These are phyloP conservation scores for Thozetella sp. DNA, from an alignment of 495 filamentous ascomycete species.

Conservation along the genomic window DNA sequence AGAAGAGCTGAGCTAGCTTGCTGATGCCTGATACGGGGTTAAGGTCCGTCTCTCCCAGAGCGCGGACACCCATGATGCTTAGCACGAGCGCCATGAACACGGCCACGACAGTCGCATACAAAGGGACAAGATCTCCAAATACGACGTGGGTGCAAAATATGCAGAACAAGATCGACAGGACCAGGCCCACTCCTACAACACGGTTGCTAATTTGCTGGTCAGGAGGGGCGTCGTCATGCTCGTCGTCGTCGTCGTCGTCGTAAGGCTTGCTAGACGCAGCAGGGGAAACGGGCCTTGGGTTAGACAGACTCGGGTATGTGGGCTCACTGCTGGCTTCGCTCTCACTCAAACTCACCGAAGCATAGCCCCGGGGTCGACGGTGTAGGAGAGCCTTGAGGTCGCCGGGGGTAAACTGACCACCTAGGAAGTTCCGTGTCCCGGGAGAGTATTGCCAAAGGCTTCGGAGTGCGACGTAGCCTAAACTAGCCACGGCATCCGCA, in stretches of 20 bases:
- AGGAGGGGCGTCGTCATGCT: slow-evolving; percentile 76
- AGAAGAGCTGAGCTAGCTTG: slow-evolving; percentile 94
- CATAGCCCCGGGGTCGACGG: neutral
- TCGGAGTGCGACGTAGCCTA: slow-evolving; percentile 76
- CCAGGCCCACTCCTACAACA: slow-evolving; percentile 72
- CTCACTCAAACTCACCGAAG: neutral
- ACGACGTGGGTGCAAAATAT: slow-evolving; percentile 76
- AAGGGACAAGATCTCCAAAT: slow-evolving; percentile 69
- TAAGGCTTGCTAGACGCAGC: slow-evolving; percentile 7
- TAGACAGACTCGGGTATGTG: neutral
- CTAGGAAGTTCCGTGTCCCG: neutral
- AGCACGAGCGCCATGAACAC: slow-evolving; percentile 87
- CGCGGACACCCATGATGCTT: slow-evolving; percentile 93
- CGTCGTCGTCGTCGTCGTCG: slow-evolving; percentile 6
- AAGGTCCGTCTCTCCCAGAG: slow-evolving; percentile 92
- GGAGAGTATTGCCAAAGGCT: slow-evolving; percentile 43
- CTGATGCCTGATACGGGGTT: slow-evolving; percentile 97
- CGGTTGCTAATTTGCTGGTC: slow-evolving; percentile 78
- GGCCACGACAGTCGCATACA: slow-evolving; percentile 76
- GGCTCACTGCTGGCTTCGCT: no score
- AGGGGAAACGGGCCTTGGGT: neutral
- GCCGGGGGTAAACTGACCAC: neutral
- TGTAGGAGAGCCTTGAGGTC: slow-evolving; percentile 1
- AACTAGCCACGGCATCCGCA: slow-evolving; percentile 84
- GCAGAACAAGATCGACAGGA: slow-evolving; percentile 77